A percentile compares a stretch with the other conserved stretches of the same genome.
These are phyloP conservation scores for Suillus clintonianus DNA, from an alignment of 768 basidiomycete genomes.

Conservation along the genomic window DNA sequence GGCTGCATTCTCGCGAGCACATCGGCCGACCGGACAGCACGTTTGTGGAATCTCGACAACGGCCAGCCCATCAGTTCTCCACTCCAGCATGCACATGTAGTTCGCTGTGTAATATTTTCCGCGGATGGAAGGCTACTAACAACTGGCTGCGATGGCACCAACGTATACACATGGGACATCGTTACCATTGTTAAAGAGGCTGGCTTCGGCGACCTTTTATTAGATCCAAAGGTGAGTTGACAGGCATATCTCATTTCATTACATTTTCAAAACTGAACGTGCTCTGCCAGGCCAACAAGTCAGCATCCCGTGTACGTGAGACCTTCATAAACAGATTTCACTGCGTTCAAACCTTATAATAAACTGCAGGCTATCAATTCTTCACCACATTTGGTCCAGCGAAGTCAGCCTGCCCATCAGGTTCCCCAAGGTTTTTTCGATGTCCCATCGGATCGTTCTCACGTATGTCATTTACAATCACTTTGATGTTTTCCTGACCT, in stretches of 20 bases:
- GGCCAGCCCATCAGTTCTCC: neutral
- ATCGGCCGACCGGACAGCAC: slow-evolving; percentile 5
- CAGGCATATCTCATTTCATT: neutral
- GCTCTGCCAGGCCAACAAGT: neutral
- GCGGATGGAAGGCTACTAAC: neutral
- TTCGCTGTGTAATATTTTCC: neutral
- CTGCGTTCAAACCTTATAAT: neutral
- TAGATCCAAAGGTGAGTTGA: neutral
- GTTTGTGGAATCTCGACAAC: neutral
- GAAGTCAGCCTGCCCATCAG: neutral
- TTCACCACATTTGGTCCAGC: neutral
- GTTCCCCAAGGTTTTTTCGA: neutral
- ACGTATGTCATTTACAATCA: neutral
- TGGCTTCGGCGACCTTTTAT: neutral
- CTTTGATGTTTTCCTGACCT: neutral
- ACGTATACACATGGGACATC: neutral
- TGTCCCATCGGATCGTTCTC: neutral
- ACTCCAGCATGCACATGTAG: neutral
- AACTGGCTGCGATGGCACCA: neutral
- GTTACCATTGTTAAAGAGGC: neutral
- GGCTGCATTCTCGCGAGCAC: slow-evolving; percentile 6
- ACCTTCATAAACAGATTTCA: neutral
- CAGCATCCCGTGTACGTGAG: neutral
- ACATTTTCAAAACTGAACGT: neutral
- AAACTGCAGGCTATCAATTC: neutral